A percentile compares a stretch with the other conserved stretches of the same genome.
Evolutionary conservation across 139 green algal genomes (phyloP).

Genomic region (Chlamydomonas schloesseri): DNA sequence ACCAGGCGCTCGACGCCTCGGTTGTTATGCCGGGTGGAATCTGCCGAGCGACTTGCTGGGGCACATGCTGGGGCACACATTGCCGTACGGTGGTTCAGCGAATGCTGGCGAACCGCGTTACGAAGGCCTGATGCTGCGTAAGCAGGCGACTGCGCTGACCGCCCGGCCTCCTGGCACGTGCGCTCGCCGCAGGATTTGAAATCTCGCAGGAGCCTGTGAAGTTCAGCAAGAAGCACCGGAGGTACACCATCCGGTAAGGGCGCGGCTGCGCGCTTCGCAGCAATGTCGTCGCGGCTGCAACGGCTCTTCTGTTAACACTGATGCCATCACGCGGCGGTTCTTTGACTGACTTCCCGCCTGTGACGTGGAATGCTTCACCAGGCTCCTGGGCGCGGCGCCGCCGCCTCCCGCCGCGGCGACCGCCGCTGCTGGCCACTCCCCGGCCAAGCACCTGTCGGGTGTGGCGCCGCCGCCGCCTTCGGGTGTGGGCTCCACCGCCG

Average conservation of each 20-base stretch:
- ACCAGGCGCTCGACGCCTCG: not conserved
- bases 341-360: too few species aligned
- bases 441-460: not conserved
- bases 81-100: too few species aligned
- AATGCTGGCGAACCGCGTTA: too few species aligned
- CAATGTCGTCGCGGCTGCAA: not conserved
- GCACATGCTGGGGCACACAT: too few species aligned
- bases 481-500: not conserved
- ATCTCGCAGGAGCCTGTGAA: not conserved
- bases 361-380: too few species aligned
- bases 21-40: not conserved
- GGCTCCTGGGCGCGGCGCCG: not conserved
- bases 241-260: conserved; percentile 23
- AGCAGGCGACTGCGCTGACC: not conserved
- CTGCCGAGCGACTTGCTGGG: too few species aligned
- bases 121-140: too few species aligned
- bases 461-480: not conserved
- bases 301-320: not conserved
- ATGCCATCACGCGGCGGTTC: too few species aligned
- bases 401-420: not conserved
- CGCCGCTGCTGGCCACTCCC: not conserved
- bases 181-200: not conserved
- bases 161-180: not conserved
- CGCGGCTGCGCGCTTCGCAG: too few species aligned
- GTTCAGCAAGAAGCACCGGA: conserved; percentile 39